Base-by-base conservation (phyloP, 2,329 filamentous ascomycete species). In the Xylariaceae sp. region DNA sequence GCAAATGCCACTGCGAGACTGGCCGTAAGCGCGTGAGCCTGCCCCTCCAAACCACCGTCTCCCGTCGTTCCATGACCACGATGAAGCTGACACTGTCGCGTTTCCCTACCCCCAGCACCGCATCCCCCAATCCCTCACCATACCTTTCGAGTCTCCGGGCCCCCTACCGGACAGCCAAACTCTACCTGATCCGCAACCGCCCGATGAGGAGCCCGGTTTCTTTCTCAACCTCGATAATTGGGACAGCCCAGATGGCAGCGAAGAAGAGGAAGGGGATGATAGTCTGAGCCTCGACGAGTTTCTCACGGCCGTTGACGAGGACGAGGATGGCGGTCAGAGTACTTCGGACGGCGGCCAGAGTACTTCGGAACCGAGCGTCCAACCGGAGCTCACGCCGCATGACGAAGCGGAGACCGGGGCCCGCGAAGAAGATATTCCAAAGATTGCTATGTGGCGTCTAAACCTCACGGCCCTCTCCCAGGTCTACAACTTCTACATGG, bases 401-500 rank as follows among this genome's bases (percentile, higher is more conserved):
- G 32, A 35, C 7, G 45, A 42, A 24, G 11, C 28, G 13, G 44
- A 45, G 34, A 41, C 16, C 19, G 28, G 31, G 3, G 18, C 34
- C 9, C 44, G 49, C 13, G 48, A 39, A 16, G 48, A 48, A 9
- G 43, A 24, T 1, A 43, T 51, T 15, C 60, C 60, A 6, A 37
- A 28, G 18, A 53, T 64, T 13, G 65, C 69, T 31, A 43, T 46
- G 13, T 73, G 63, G 50, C 67, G 79, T 13, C 69, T 75, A 46
- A 82, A 81, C 46, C 62, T 82, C 42, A 79, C 76, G 2, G 72
- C 71, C 1, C 62, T 83, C 11, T 82, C 79, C 1, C 76, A 80
- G 48, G 62, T 60, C 32, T 74, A 73, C 56, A 80, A 82, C 71
- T 69, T 84, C 17, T 84, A 82, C 57, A 79, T 83, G 51, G 73